Evolutionary conservation across 257 asterid species (phyloP).

Genomic region (Solanum sejunctum): DNA sequence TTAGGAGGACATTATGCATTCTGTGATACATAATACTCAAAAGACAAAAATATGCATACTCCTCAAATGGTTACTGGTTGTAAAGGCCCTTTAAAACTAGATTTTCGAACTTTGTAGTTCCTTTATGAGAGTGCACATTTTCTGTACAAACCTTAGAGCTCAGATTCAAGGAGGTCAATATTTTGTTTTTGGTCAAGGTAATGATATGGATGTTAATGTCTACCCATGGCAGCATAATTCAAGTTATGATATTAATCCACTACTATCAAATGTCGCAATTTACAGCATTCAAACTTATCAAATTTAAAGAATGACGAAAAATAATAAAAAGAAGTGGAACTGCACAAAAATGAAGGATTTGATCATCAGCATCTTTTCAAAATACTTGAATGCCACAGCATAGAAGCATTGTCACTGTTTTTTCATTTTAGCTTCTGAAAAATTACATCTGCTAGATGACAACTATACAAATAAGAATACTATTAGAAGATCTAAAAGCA

Average conservation of each 20-base stretch:
- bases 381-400: not conserved
- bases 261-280: not conserved
- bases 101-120: not conserved
- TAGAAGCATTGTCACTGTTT: not conserved
- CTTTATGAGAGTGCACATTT: not conserved
- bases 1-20: not conserved
- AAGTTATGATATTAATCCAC: not conserved
- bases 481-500: not conserved
- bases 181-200: not conserved
- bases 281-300: not conserved
- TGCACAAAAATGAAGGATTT: not conserved
- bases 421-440: not conserved
- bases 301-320: not conserved
- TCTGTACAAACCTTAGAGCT: not conserved
- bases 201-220: not conserved
- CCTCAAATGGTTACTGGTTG: not conserved
- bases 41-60: not conserved
- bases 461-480: not conserved
- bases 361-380: not conserved
- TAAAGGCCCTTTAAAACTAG: not conserved
- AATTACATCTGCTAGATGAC: not conserved
- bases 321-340: not conserved
- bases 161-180: not conserved
- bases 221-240: not conserved
- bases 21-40: not conserved